These are phyloP conservation scores for Eleusine indica DNA, from an alignment of 176 grass and related monocot genomes.

Conservation along the genomic window DNA sequence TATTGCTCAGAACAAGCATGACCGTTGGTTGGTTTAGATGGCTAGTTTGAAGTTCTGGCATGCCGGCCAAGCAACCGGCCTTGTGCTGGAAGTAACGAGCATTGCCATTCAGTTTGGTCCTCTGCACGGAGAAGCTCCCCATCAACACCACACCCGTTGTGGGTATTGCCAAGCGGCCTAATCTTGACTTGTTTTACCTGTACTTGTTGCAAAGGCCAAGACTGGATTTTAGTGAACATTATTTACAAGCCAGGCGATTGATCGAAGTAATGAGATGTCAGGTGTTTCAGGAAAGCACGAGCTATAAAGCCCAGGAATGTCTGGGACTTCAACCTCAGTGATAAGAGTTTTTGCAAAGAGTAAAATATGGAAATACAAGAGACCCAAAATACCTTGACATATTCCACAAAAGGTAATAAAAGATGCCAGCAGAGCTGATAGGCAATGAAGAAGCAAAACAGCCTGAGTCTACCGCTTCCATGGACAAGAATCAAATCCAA, in stretches of 20 bases:
- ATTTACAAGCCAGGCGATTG: neutral
- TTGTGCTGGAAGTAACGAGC: constrained; percentile 73
- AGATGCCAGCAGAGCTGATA: constrained; percentile 89
- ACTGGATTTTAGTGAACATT: neutral
- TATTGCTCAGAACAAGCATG: neutral
- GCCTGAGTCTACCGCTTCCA: constrained; percentile 73
- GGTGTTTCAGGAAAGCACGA: neutral
- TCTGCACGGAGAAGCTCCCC: constrained; percentile 72
- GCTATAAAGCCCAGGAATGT: neutral
- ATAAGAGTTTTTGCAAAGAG: neutral
- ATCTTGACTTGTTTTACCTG: constrained; percentile 88
- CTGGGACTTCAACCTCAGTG: neutral
- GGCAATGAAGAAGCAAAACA: constrained; percentile 77
- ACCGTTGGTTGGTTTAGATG: neutral
- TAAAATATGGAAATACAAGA: neutral
- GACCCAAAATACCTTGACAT: constrained; percentile 72
- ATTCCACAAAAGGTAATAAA: constrained; percentile 82
- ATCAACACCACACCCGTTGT: constrained; percentile 74
- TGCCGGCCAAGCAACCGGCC: constrained; percentile 64
- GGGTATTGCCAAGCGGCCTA: constrained; percentile 61
- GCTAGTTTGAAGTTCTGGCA: constrained; percentile 32
- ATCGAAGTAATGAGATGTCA: neutral
- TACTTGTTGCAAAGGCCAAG: constrained; percentile 25
- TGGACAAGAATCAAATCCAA: constrained; percentile 81
- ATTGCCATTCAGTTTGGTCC: constrained; percentile 54